These are phyloP conservation scores for Circinella umbellata DNA, from an alignment of 371 early-diverging fungal genomes.

Conservation along the genomic window DNA sequence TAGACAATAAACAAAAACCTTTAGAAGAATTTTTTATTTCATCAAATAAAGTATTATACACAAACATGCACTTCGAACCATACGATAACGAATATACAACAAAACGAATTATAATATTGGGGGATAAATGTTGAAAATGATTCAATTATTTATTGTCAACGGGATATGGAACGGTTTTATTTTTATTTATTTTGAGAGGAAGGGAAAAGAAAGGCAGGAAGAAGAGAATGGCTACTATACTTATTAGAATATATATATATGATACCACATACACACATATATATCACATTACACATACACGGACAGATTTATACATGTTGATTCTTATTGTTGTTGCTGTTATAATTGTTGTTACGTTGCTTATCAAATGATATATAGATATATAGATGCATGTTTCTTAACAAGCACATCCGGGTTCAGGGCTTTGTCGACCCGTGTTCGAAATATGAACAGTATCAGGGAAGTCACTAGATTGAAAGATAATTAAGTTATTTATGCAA, in stretches of 20 bases:
- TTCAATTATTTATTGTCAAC: background rate
- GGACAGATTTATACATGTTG: no score
- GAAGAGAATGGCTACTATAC: background rate
- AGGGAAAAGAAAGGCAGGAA: background rate
- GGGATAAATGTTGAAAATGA: no score
- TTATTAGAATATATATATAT: background rate
- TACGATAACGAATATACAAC: background rate
- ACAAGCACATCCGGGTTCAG: constrained; percentile 58
- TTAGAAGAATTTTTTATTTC: background rate
- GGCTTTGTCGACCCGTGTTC: constrained; percentile 67
- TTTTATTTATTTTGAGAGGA: background rate
- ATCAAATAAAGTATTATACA: background rate
- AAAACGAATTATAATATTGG: no score
- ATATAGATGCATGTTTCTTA: constrained; percentile 11
- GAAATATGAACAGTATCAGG: constrained; percentile 92
- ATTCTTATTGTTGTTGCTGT: background rate
- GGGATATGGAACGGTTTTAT: background rate
- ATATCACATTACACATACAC: no score
- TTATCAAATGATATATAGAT: no score
- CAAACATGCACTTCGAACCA: background rate
- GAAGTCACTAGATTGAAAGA: constrained; percentile 74
- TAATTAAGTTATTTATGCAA: background rate
- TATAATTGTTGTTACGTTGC: background rate
- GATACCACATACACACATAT: background rate
- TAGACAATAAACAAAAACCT: constrained; percentile 33